phyloP scores from a whole-genome alignment of 2,329 filamentous ascomycete genomes.

The Beauveria sp. region DNA sequence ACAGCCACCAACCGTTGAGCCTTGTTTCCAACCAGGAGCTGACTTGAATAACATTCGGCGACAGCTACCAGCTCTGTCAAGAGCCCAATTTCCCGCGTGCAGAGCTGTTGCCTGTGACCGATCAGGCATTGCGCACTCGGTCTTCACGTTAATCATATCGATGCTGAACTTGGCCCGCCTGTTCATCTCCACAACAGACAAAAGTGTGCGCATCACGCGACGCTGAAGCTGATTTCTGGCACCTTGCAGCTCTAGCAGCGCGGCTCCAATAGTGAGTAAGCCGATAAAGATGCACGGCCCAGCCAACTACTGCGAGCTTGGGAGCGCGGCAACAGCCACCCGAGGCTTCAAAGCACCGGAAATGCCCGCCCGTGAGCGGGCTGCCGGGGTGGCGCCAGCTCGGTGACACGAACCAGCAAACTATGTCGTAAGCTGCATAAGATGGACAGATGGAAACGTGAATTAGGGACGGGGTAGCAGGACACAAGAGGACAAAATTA shows the following conservation, averaged over 20 bases:
- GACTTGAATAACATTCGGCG: not conserved
- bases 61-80: not conserved
- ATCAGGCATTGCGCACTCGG: not conserved
- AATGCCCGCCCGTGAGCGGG: not conserved
- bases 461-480: not conserved
- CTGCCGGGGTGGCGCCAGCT: not conserved
- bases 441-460: not conserved
- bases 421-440: not conserved
- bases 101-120: not conserved
- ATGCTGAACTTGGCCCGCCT: not conserved
- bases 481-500: not conserved
- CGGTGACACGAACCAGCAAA: not conserved
- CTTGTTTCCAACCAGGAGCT: no score
- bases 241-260: not conserved
- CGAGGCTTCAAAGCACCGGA: not conserved
- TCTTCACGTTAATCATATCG: not conserved
- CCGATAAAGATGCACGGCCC: not conserved
- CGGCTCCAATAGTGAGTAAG: not conserved
- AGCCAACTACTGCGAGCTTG: not conserved
- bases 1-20: not conserved
- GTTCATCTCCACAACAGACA: not conserved
- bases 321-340: not conserved
- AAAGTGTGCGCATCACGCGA: conserved; percentile 3
- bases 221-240: not conserved
- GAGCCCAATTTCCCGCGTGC: not conserved